Evolutionary conservation across 2,329 filamentous ascomycete genomes (phyloP).

Genomic region (Metarhizium brunneum): DNA sequence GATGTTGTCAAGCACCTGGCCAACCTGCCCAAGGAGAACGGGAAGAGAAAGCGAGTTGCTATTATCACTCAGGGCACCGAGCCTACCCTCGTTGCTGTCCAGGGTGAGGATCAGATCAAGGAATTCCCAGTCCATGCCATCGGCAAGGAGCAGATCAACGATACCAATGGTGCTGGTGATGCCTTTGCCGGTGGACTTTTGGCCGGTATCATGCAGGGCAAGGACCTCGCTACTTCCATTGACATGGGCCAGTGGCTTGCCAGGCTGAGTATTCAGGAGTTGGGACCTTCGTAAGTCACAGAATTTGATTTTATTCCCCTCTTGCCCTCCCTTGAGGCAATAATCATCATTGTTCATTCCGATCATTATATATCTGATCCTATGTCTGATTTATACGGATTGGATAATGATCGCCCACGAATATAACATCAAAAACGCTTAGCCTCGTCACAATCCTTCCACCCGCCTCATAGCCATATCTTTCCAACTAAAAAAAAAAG

Average conservation of each 20-base stretch:
- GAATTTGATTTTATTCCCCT: background rate
- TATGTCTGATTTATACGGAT: background rate
- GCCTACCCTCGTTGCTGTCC: conserved; percentile 75
- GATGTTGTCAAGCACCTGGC: conserved; percentile 81
- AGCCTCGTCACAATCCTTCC: background rate
- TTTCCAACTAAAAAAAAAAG: background rate
- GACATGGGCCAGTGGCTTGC: conserved; percentile 97
- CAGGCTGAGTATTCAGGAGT: conserved; percentile 84
- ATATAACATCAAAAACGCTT: background rate
- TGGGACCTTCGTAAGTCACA: conserved; percentile 81
- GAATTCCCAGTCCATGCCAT: conserved; percentile 78
- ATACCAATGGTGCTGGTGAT: conserved; percentile 95
- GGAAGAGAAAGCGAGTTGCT: conserved; percentile 70
- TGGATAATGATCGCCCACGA: background rate
- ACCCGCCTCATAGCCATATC: background rate
- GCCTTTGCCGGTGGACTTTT: conserved; percentile 93
- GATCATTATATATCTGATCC: background rate
- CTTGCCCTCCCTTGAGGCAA: background rate
- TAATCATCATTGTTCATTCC: background rate
- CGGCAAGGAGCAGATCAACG: conserved; percentile 68
- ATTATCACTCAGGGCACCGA: conserved; percentile 94
- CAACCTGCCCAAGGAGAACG: conserved; percentile 86
- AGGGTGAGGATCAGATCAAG: conserved; percentile 60
- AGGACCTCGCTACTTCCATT: conserved; percentile 66
- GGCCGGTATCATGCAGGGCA: conserved; percentile 79